Evolutionary conservation across 2,329 filamentous ascomycete genomes (phyloP).

Genomic region (Aureobasidium uvarum): DNA sequence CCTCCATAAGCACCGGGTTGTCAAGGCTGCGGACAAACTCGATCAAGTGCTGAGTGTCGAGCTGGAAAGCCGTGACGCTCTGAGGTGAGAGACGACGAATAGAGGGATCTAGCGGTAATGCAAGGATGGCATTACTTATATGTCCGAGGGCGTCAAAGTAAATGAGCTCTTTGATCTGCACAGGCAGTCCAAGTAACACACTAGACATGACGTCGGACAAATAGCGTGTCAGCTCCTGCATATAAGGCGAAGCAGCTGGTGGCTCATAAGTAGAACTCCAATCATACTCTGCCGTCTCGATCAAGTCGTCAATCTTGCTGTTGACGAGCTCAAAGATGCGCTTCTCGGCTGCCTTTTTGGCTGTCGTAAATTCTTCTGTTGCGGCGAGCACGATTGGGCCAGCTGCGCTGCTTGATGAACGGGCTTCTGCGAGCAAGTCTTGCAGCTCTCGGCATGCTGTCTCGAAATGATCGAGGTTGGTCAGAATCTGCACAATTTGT

Average conservation of each 20-base stretch:
- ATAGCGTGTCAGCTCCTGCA: slow-evolving; percentile 91
- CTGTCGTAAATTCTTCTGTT: slow-evolving; percentile 79
- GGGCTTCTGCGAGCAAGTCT: slow-evolving; percentile 76
- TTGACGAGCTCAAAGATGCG: slow-evolving; percentile 98
- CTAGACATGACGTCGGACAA: slow-evolving; percentile 96
- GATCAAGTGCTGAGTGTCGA: slow-evolving; percentile 79
- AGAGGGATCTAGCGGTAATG: slow-evolving; percentile 69
- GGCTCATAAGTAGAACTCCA: slow-evolving; percentile 68
- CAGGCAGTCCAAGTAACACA: slow-evolving; percentile 85
- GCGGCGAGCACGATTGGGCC: slow-evolving; percentile 77
- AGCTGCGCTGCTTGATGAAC: slow-evolving; percentile 76
- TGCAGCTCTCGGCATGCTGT: slow-evolving; percentile 88
- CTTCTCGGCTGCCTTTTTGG: slow-evolving; percentile 96
- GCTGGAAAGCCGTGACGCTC: slow-evolving; percentile 74
- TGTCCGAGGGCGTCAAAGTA: slow-evolving; percentile 96
- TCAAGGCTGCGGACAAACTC: slow-evolving; percentile 78
- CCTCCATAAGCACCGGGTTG: slow-evolving; percentile 82
- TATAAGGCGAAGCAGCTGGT: slow-evolving; percentile 82
- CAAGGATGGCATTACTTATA: slow-evolving; percentile 61
- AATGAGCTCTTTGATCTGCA: slow-evolving; percentile 95
- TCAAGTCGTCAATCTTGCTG: slow-evolving; percentile 95
- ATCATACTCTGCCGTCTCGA: slow-evolving; percentile 96
- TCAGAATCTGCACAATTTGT: slow-evolving; percentile 97
- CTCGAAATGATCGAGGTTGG: slow-evolving; percentile 96
- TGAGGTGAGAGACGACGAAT: slow-evolving; percentile 86